Conservation (phyloP, 2,329 filamentous ascomycete genomes). For the Arthrocladium fulminans region DNA sequence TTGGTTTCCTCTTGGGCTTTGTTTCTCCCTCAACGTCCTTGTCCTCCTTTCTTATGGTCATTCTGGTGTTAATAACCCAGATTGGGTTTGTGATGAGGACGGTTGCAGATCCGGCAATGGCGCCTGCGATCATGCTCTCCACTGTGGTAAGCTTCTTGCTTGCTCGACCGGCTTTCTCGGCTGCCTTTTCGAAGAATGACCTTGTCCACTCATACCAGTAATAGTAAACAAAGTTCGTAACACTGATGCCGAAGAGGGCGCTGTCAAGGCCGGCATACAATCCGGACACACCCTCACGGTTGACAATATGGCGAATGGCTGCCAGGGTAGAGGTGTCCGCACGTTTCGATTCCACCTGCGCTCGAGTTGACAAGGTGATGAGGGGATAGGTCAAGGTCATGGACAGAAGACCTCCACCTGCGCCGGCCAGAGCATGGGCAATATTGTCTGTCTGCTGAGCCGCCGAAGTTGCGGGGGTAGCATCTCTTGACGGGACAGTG, state of each 20-base stretch:
- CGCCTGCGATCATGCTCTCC: conserved; percentile 91
- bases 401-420: conserved; percentile 85
- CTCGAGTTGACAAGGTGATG: conserved; percentile 92
- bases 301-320: conserved; percentile 76
- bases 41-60: conserved; percentile 76
- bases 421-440: conserved; percentile 84
- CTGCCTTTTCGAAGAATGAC: conserved; percentile 69
- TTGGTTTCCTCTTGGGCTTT: conserved; percentile 49
- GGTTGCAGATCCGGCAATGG: conserved; percentile 84
- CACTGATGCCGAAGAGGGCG: conserved; percentile 91
- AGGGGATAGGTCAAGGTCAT: conserved; percentile 96
- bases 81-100: conserved; percentile 97
- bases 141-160: conserved; percentile 78
- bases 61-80: conserved; percentile 97
- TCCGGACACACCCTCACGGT: conserved; percentile 79
- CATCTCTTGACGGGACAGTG: conserved; percentile 7
- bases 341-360: conserved; percentile 93
- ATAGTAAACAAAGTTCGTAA: conserved; percentile 99
- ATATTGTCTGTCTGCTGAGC: conserved; percentile 91
- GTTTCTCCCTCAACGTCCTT: conserved; percentile 34
- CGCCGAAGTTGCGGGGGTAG: conserved; percentile 47
- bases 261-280: conserved; percentile 90
- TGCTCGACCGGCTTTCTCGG: conserved; percentile 60
- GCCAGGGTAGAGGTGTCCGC: conserved; percentile 76
- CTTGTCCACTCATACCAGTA: conserved; percentile 99